Evolutionary conservation across 441 rosid species (phyloP).

Genomic region (Gossypium davidsonii): DNA sequence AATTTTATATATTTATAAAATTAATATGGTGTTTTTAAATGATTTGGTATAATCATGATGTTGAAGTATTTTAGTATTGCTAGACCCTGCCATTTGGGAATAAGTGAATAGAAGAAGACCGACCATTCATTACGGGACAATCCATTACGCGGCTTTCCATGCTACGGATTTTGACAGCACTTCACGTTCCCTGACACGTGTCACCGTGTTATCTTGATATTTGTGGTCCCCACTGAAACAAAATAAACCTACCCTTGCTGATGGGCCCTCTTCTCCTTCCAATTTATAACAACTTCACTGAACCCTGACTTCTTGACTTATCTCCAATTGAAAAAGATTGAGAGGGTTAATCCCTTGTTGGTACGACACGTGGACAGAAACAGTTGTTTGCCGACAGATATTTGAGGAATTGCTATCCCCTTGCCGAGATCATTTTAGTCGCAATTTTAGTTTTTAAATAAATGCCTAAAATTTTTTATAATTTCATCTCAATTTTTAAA

Average conservation of each 20-base stretch:
- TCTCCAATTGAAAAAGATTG: not conserved
- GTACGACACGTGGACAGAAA: not conserved
- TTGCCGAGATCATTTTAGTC: not conserved
- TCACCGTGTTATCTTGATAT: not conserved
- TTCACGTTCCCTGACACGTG: constrained; percentile 10
- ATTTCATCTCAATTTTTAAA: too few relatives aligned
- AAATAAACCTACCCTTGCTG: not conserved
- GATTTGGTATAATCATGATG: not conserved
- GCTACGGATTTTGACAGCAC: not conserved
- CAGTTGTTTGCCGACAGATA: constrained; percentile 8
- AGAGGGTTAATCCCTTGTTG: not conserved
- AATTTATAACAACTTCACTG: not conserved
- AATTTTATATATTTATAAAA: too few relatives aligned
- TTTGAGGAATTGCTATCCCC: not conserved
- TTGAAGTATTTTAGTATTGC: not conserved
- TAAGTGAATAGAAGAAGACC: not conserved
- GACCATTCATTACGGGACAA: not conserved
- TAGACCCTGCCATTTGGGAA: not conserved
- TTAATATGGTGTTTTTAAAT: not conserved
- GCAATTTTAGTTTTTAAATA: not conserved
- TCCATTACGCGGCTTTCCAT: not conserved
- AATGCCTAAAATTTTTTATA: too few relatives aligned
- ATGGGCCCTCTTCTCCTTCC: not conserved
- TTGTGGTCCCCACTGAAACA: not conserved
- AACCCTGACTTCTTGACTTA: not conserved